Evolutionary conservation across 108 stramenopile species (phyloP), one percentile per base, ranked within the genome.

Genomic region (Discostella stelligeroides): DNA sequence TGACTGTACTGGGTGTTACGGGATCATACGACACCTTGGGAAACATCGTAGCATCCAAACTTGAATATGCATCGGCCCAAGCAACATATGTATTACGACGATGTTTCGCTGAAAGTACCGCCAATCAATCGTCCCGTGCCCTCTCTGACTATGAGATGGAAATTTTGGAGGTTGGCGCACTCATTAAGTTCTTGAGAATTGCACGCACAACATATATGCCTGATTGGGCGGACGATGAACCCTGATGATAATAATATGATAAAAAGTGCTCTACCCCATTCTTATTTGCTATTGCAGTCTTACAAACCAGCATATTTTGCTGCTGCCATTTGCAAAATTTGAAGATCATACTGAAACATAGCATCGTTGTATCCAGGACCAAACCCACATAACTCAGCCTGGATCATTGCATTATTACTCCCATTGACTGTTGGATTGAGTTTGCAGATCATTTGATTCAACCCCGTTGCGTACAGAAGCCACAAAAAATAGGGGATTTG

Each of bases 1-100:
- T 80, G 1, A 39, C 43, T 41, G 74, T 81, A 2, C 61, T 81
- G 68, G 87, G 87, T 56, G 89, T 85, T 29, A 77, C 71, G 6
- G 84, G 79, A 9, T 34, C 72, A 25, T 65, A 69, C 41, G 62
- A 76, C 13, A 30, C 67, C 3, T 48, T 90, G n/a, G 88, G 82
- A 13, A 79, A 69, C 18, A 84, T 90, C 3, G 82, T 91, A 13
- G 83, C 82, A 42, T 83, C 88, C 63, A 85, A 87, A 46, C 63
- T 94, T 45, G 83, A 84, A 15, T 86, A 89, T 80, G 92, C 92
- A 37, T 89, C 89, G 8, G 81, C 87, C 24, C 84, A 81, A 60
- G 89, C 90, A 29, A 91, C 92, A 3, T 43, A 63, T n/a, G 74
- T 82, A 3, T 69, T 94, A 21, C 80, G 92, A 21, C 59, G 76